These are phyloP conservation scores for Zoysia matrella DNA, from an alignment of 202 grass and related monocot genomes.

Conservation along the genomic window DNA sequence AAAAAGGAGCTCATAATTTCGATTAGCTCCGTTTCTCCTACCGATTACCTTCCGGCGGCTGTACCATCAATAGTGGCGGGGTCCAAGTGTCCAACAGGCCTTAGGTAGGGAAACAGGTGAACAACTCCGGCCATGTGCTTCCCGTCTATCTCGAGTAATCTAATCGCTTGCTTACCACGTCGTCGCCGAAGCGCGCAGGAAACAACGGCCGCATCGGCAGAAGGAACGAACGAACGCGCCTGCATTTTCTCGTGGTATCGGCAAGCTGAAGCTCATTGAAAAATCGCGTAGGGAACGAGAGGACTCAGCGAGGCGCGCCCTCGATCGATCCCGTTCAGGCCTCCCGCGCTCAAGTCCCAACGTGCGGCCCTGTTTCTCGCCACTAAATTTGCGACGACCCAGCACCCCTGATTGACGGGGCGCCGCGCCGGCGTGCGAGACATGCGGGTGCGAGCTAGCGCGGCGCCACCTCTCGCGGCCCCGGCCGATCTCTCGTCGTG, in stretches of 20 bases:
- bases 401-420: constrained; percentile 19
- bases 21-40: constrained; percentile 8
- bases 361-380: constrained; percentile 40
- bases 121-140: constrained; percentile 45
- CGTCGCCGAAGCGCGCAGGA: constrained; percentile 24
- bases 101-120: neutral
- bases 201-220: neutral
- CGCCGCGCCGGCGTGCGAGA: constrained; percentile 31
- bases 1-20: neutral
- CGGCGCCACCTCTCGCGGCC: neutral
- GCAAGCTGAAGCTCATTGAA: neutral
- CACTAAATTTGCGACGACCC: constrained; percentile 40
- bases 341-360: neutral
- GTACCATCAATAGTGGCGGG: neutral
- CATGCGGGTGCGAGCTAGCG: neutral
- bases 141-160: neutral
- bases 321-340: neutral
- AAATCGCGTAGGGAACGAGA: neutral
- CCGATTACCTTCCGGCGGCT: neutral
- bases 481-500: no score
- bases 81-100: no score
- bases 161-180: neutral
- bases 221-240: neutral
- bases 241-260: constrained; percentile 1
- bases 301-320: neutral